phyloP scores from a whole-genome alignment of 352 stramenopile genomes.

The Nothophytophthora sp. region DNA sequence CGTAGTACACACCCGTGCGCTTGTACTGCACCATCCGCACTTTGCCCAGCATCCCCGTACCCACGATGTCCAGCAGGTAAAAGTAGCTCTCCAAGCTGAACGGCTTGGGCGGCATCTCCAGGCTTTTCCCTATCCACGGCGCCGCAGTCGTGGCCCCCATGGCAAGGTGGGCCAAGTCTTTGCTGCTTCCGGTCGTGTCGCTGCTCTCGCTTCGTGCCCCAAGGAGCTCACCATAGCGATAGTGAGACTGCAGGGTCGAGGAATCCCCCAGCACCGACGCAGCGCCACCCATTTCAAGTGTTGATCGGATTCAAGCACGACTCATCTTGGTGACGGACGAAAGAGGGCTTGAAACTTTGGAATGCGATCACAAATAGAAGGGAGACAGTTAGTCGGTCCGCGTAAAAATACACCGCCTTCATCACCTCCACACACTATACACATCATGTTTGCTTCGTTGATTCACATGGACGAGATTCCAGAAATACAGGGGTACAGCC shows the following conservation, averaged over 20 bases:
- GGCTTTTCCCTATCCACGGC: conserved; percentile 51
- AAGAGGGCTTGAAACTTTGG: conserved; percentile 7
- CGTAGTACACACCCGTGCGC: conserved; percentile 58
- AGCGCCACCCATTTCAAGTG: conserved; percentile 18
- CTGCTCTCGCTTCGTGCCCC: conserved; percentile 6
- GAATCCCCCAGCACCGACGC: conserved; percentile 23
- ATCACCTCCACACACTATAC: too few species aligned
- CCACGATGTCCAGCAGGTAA: conserved; percentile 51
- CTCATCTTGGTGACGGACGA: conserved; percentile 15
- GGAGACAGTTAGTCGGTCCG: too few species aligned
- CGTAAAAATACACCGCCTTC: too few species aligned
- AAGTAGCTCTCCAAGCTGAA: conserved; percentile 65
- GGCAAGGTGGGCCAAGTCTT: background rate
- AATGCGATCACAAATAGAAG: conserved; percentile 15
- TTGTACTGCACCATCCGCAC: conserved; percentile 68
- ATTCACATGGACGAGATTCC: conserved; percentile 2
- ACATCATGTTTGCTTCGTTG: conserved; percentile 12
- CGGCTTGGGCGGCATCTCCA: conserved; percentile 58
- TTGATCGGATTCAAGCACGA: conserved; percentile 2
- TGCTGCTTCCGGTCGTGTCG: too few species aligned
- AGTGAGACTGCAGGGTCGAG: conserved; percentile 7
- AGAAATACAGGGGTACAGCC: conserved; percentile 9
- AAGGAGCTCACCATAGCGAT: conserved; percentile 19
- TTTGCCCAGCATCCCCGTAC: conserved; percentile 74
- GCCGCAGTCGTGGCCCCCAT: background rate